Evolutionary conservation across 73 alveolate genomes (phyloP).

Genomic region (Paramecium octaurelia): DNA sequence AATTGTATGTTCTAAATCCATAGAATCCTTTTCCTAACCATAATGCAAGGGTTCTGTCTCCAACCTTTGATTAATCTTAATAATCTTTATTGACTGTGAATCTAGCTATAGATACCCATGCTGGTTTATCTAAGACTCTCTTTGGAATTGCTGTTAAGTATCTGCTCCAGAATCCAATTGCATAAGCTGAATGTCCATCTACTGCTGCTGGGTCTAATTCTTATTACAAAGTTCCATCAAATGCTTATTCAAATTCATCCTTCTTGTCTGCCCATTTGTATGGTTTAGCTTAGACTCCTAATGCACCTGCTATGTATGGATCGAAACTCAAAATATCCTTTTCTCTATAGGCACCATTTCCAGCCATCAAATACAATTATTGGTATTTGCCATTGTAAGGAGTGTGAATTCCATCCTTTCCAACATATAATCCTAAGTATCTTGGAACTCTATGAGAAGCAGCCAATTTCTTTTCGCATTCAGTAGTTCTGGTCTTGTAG

Average conservation of each 20-base stretch:
- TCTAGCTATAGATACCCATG: neutral
- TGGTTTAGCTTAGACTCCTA: conserved; percentile 21
- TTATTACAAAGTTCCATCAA: neutral
- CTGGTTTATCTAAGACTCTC: neutral
- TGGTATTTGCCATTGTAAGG: conserved; percentile 20
- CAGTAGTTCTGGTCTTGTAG: neutral
- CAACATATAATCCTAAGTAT: conserved; percentile 27
- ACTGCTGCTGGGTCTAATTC: neutral
- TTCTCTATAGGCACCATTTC: conserved; percentile 22
- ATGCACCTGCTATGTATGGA: conserved; percentile 41
- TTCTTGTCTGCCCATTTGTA: neutral
- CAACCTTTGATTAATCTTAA: neutral
- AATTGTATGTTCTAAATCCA: conserved; percentile 23
- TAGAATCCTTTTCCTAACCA: neutral
- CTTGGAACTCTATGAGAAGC: conserved; percentile 42
- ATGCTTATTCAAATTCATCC: neutral
- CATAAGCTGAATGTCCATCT: conserved; percentile 42
- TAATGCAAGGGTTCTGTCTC: conserved; percentile 42
- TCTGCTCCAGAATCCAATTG: conserved; percentile 4
- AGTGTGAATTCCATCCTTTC: conserved; percentile 45
- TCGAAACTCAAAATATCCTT: neutral
- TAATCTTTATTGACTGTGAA: neutral
- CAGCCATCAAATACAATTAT: conserved; percentile 17
- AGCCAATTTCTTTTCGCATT: neutral
- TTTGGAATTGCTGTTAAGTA: conserved; percentile 39